Evolutionary conservation across 148 eudicot species (phyloP).

Genomic region (Bassia scoparia): DNA sequence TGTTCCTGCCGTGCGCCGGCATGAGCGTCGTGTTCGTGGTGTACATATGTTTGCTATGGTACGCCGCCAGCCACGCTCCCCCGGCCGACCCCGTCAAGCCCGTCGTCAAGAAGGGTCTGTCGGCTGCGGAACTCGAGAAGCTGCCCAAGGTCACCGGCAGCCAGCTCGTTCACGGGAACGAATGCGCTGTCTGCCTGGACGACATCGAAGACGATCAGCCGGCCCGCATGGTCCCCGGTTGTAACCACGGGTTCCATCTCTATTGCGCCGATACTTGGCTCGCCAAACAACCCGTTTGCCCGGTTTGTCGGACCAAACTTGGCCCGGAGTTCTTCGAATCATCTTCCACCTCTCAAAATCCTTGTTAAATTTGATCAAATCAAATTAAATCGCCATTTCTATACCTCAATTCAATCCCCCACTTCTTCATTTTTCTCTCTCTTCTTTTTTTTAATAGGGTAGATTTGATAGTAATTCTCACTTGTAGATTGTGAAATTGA

Average conservation of each 20-base stretch:
- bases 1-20: conserved; percentile 77
- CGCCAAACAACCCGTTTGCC: conserved; percentile 60
- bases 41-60: conserved; percentile 69
- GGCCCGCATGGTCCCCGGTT: conserved; percentile 85
- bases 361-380: conserved; percentile 37
- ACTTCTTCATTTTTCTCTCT: background rate
- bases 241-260: conserved; percentile 91
- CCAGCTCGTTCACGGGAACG: conserved; percentile 59
- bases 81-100: conserved; percentile 40
- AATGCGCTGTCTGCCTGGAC: conserved; percentile 85
- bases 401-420: background rate
- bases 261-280: conserved; percentile 91
- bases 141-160: conserved; percentile 65
- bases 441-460: background rate
- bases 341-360: conserved; percentile 34
- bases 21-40: conserved; percentile 68
- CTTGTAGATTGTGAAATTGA: conserved; percentile 18
- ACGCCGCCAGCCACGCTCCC: conserved; percentile 31
- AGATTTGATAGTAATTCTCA: background rate
- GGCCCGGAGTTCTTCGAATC: conserved; percentile 44
- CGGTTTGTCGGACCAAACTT: conserved; percentile 69
- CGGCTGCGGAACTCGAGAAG: conserved; percentile 61
- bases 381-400: background rate
- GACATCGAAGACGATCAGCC: conserved; percentile 63
- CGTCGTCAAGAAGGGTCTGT: conserved; percentile 39